Evolutionary conservation across 129 eudicot species (phyloP).

Genomic region (Flaveria brownii): DNA sequence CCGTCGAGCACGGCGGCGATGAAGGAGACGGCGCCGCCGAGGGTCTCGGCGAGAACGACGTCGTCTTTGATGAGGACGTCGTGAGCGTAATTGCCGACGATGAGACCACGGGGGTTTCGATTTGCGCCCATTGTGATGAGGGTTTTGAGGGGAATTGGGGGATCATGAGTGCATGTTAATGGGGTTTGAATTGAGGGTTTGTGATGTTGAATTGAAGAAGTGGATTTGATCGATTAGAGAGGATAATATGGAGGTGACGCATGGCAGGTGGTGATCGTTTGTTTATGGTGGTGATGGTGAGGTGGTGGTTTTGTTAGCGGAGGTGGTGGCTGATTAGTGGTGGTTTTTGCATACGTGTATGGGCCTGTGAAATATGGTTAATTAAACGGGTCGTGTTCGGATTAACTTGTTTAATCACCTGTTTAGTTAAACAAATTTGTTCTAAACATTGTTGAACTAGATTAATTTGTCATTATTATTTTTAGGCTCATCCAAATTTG

Average conservation of each 20-base stretch:
- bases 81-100: slow-evolving; percentile 92
- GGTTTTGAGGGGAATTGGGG: slow-evolving; percentile 15
- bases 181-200: not conserved
- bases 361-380: not conserved
- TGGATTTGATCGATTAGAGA: slow-evolving; percentile 10
- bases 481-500: too few species aligned
- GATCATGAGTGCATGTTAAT: slow-evolving; percentile 32
- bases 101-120: slow-evolving; percentile 43
- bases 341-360: slow-evolving; percentile 11
- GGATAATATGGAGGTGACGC: slow-evolving; percentile 14
- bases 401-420: too few species aligned
- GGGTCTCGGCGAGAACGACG: slow-evolving; percentile 59
- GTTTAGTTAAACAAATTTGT: too few species aligned
- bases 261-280: slow-evolving; percentile 8
- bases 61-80: slow-evolving; percentile 76
- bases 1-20: slow-evolving; percentile 70
- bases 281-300: slow-evolving; percentile 1
- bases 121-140: slow-evolving; percentile 34
- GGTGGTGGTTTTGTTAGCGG: slow-evolving; percentile 2
- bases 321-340: slow-evolving; percentile 10
- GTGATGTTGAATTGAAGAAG: not conserved
- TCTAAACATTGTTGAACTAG: too few species aligned
- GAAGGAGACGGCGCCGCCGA: slow-evolving; percentile 94
- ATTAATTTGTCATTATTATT: too few species aligned
- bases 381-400: too few species aligned